Evolutionary conservation across 2,329 filamentous ascomycete genomes (phyloP).

Genomic region (Zelopaecilomyces penicillatus): DNA sequence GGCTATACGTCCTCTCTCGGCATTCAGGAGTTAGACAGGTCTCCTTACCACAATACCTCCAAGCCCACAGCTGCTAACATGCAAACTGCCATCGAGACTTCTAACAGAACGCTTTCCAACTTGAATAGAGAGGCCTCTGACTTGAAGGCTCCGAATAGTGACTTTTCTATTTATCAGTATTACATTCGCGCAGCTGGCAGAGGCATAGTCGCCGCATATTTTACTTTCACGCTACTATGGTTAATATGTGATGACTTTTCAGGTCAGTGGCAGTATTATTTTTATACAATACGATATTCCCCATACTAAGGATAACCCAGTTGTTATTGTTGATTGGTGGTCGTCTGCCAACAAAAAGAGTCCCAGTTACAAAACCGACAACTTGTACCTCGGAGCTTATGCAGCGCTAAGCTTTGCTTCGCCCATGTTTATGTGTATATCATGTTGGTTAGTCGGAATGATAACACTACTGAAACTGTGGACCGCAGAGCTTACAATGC

Average conservation of each 20-base stretch:
- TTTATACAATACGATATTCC: background rate
- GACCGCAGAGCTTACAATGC: too few species aligned
- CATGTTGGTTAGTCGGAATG: slow-evolving; percentile 2
- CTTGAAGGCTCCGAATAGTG: background rate
- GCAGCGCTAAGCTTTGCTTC: slow-evolving; percentile 1
- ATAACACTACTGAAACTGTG: too few species aligned
- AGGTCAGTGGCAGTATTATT: background rate
- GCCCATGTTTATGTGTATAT: background rate
- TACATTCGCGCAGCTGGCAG: background rate
- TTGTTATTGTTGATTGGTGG: slow-evolving; percentile 6
- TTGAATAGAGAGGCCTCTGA: background rate
- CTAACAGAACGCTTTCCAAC: background rate
- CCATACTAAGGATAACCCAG: background rate
- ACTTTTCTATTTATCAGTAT: background rate
- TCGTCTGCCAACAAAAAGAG: slow-evolving; percentile 6
- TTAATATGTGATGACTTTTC: background rate
- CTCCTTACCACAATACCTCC: background rate
- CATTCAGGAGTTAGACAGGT: background rate
- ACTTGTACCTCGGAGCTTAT: slow-evolving; percentile 6
- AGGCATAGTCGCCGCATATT: background rate
- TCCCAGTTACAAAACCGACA: slow-evolving; percentile 1
- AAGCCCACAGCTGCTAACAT: background rate
- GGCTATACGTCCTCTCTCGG: background rate
- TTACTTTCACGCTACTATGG: background rate
- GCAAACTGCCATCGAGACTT: background rate